Percentiles rank a stretch among this genome's conserved stretches.
These are phyloP conservation scores for Phytophthora pinifolia DNA, from an alignment of 352 stramenopile species.

Conservation along the genomic window DNA sequence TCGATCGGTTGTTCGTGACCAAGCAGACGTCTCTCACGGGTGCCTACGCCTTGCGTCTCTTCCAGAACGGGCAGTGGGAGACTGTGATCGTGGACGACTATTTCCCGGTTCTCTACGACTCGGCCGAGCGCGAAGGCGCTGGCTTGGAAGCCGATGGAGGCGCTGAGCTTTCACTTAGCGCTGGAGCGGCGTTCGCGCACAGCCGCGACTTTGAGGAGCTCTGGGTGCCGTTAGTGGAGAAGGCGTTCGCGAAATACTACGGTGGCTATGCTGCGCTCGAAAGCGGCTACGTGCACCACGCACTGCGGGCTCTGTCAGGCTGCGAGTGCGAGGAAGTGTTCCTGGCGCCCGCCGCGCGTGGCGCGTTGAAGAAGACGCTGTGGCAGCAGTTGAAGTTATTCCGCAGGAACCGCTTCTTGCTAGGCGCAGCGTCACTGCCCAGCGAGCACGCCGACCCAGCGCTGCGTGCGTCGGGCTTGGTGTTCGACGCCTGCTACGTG, in stretches of 20 bases:
- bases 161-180: constrained; percentile 36
- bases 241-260: constrained; percentile 93
- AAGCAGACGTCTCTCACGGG: constrained; percentile 91
- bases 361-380: constrained; percentile 86
- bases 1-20: constrained; percentile 89
- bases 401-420: constrained; percentile 87
- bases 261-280: constrained; percentile 88
- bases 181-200: constrained; percentile 86
- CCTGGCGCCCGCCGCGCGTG: constrained; percentile 75
- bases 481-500: constrained; percentile 92
- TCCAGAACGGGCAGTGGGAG: constrained; percentile 93
- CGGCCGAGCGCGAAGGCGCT: constrained; percentile 20
- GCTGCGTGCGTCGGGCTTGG: constrained; percentile 87
- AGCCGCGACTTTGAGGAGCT: constrained; percentile 89
- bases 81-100: constrained; percentile 92
- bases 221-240: constrained; percentile 93
- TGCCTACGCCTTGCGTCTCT: constrained; percentile 90
- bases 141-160: constrained; percentile 12
- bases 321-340: constrained; percentile 90
- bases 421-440: constrained; percentile 87
- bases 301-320: constrained; percentile 85
- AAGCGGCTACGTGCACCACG: constrained; percentile 90
- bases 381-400: constrained; percentile 90
- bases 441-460: constrained; percentile 86
- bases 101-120: constrained; percentile 82